Evolutionary conservation across 225 moss, liverwort and hornwort species (phyloP).

Genomic region (Physcomitrium patens): DNA sequence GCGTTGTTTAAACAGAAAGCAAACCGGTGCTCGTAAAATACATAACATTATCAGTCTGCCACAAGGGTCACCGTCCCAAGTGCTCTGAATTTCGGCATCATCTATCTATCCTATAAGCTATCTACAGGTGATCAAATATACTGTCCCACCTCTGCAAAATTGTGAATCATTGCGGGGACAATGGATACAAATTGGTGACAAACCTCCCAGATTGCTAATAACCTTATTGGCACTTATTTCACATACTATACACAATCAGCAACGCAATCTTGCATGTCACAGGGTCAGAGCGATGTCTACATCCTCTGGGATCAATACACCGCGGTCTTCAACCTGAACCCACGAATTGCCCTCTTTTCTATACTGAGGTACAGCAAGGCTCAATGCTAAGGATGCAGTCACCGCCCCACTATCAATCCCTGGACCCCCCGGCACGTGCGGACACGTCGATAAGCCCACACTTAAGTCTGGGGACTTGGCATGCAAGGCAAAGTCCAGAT

Average conservation of each 20-base stretch:
- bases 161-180: constrained; percentile 68
- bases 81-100: constrained; percentile 42
- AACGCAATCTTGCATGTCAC: constrained; percentile 44
- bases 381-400: constrained; percentile 61
- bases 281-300: constrained; percentile 83
- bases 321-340: constrained; percentile 72
- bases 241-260: constrained; percentile 55
- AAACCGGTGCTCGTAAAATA: constrained; percentile 57
- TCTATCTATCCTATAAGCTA: constrained; percentile 44
- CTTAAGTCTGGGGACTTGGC: constrained; percentile 51
- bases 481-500: constrained; percentile 51
- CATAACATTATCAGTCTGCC: constrained; percentile 59
- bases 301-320: constrained; percentile 66
- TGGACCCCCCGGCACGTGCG: constrained; percentile 27
- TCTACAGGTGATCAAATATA: constrained; percentile 58
- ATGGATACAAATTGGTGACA: constrained; percentile 62
- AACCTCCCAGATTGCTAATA: constrained; percentile 41
- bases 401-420: constrained; percentile 38
- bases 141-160: constrained; percentile 67
- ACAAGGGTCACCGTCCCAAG: constrained; percentile 49
- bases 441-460: constrained; percentile 43
- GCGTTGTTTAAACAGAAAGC: constrained; percentile 47
- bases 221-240: constrained; percentile 47
- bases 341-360: constrained; percentile 83
- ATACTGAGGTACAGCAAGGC: constrained; percentile 88